Conservation (phyloP, 108 stramenopile genomes). For the Pseudonitzschia delicatissima region DNA sequence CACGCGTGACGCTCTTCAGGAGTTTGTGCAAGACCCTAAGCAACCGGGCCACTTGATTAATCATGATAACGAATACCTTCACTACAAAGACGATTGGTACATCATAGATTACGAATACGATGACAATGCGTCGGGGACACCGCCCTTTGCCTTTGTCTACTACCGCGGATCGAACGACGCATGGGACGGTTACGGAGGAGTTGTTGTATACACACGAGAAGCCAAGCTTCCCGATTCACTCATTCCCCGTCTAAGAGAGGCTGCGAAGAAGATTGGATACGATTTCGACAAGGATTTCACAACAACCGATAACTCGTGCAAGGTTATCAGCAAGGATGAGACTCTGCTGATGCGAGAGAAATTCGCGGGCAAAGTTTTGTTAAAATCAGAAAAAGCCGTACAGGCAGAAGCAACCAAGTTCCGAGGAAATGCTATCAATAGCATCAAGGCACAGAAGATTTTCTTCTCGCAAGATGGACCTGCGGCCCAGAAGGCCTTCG, state of each 20-base stretch:
- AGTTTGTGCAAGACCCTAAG: conserved; percentile 85
- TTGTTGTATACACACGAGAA: conserved; percentile 90
- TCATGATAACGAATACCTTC: conserved; percentile 97
- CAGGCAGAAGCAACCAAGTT: conserved; percentile 72
- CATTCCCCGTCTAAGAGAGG: conserved; percentile 70
- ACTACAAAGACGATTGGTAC: conserved; percentile 98
- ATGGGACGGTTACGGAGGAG: conserved; percentile 95
- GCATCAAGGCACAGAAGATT: conserved; percentile 69
- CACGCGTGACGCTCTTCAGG: conserved; percentile 88
- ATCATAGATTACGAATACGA: conserved; percentile 88
- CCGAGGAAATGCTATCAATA: conserved; percentile 72
- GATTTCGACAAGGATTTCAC: conserved; percentile 86
- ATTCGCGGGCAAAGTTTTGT: conserved; percentile 77
- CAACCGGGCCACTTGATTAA: conserved; percentile 88
- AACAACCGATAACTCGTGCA: conserved; percentile 75
- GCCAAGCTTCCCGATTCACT: conserved; percentile 74
- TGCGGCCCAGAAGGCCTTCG: conserved; percentile 57
- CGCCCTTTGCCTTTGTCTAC: conserved; percentile 92
- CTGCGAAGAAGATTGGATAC: conserved; percentile 81
- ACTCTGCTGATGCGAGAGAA: conserved; percentile 63
- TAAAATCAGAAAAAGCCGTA: conserved; percentile 77
- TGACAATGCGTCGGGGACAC: conserved; percentile 62
- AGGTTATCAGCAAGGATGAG: conserved; percentile 44
- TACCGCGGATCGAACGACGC: conserved; percentile 96
- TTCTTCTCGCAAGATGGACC: conserved; percentile 57